Evolutionary conservation across 1,284 basidiomycete genomes (phyloP).

Genomic region (Chondrostereum purpureum): DNA sequence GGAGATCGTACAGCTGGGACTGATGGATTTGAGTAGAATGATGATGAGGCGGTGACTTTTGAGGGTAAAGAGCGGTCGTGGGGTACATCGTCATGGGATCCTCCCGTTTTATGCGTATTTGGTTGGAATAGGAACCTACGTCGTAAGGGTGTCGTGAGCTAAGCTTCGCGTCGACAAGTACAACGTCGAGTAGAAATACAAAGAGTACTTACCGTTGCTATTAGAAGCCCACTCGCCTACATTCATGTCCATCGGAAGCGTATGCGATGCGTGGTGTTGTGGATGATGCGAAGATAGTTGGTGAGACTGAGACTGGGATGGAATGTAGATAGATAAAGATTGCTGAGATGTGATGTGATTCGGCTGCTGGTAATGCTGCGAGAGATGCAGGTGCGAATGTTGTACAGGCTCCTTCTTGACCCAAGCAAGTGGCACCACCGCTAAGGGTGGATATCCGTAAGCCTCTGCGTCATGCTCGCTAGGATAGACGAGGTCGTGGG

Average conservation of each 20-base stretch:
- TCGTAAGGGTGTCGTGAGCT: background rate
- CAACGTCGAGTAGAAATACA: background rate
- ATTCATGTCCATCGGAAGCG: slow-evolving; percentile 6
- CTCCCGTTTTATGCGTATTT: background rate
- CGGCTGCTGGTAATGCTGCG: slow-evolving; percentile 12
- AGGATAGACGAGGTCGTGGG: background rate
- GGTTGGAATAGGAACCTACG: too few species aligned
- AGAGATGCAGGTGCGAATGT: slow-evolving; percentile 12
- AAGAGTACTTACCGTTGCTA: background rate
- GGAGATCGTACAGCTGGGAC: background rate
- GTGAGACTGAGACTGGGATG: slow-evolving; percentile 16
- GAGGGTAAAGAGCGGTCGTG: background rate
- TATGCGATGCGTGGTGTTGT: slow-evolving; percentile 10
- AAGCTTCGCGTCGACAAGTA: background rate
- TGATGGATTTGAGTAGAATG: background rate
- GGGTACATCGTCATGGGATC: background rate
- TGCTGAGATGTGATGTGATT: slow-evolving; percentile 13
- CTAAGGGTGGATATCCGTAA: background rate
- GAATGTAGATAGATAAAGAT: slow-evolving; percentile 15
- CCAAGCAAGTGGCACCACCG: background rate
- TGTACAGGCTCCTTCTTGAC: slow-evolving; percentile 1
- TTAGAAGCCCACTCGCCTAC: background rate
- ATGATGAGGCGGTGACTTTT: background rate
- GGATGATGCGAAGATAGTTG: slow-evolving; percentile 15
- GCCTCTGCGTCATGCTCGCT: background rate